Evolutionary conservation across 2,329 filamentous ascomycete genomes (phyloP), one percentile per base, ranked within the genome.

Genomic region (Colletotrichum cuscutae): DNA sequence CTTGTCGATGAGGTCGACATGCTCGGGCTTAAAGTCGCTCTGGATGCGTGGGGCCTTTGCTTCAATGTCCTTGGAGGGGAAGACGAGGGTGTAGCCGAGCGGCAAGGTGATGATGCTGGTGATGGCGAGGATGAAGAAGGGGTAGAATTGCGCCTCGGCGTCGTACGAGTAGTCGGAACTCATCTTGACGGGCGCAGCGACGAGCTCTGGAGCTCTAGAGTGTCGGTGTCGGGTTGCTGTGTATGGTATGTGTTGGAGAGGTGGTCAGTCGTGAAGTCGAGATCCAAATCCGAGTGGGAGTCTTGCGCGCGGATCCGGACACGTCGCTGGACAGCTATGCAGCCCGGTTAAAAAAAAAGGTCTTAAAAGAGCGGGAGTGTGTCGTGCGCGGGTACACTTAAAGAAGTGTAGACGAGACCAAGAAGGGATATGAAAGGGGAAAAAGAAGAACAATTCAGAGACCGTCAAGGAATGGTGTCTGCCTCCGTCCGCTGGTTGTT

Each of bases 141-240:
- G 97, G 88, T 98, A 99, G 88, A 98, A 98, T 90, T 98, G 94
- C 79, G 95, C 95, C 90, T 97, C 91, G 82, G 98, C 94, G 89
- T 99, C 97, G 87, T 99, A 99, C 80, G 94, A 97, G 89, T 99
- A 99, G 84, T 98, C 96, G 80, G 94, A 94, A 81, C 93, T 95
- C 91, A 97, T 97, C 82, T 87, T 92, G 85, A 78, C 83, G 78
- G 42, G 78, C 77, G 76, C 76, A 73, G 78, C 56, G 67, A 65
- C 56, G 71, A 73, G 71, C 71, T 71, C 67, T 61, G 78, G 79
- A 81, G 82, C 83, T 81, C 79, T 79, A 77, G 63, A 13, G 42
- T 37, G 54, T 32, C 24, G 24, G 49, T 13, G 69, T 49, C 15
- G 37, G 15, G 37, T 42, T 19, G 57, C 15, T 53, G 54, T 12